Evolutionary conservation across 352 stramenopile species (phyloP), one percentile per base, ranked within the genome.

Genomic region (Peronospora destructor): DNA sequence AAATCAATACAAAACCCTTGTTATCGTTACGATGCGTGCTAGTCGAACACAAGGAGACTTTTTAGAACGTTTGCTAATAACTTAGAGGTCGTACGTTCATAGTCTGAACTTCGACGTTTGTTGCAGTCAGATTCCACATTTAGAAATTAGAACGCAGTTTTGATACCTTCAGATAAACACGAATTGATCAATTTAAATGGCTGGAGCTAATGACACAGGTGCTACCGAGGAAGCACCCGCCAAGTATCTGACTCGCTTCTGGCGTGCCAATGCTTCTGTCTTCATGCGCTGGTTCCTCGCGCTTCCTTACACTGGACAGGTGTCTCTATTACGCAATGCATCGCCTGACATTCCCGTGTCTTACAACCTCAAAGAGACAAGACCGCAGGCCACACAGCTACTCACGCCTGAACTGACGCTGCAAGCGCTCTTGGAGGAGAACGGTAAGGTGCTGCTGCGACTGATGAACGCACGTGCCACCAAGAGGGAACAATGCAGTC

Each of bases 211-310:
- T 29, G 25, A 56, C 35, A 16, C 23, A 28, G 42, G 32, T 32
- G 32, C 17, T 11, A 10, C 38, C 0, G 28, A 34, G 28, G 50
- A 82, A 55, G 64, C 63, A 16, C 71, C 71, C 16, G 56, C 59
- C 29, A 70, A 65, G 51, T 90, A 76, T 52, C 53, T 92, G 46
- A 66, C 65, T 46, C 76, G 76, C 34, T 92, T 92, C 64, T 92
- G 81, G 81, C 52, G 64, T 10, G 60, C 67, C 5, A 71, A 90
- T 71, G 78, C 74, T 25, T 85, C 78, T 1, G 51, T 62, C 23
- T 92, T 92, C 58, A 92, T 92, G 81, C 74, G 76, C 36, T 92
- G 81, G 81, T 90, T 92, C 64, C 54, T 92, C 21, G 58, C 74
- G 11, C 61, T 92, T 12, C 81, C 81, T 0, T 89, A 88, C 41